Conservation (phyloP, 2,329 filamentous ascomycete species). For the Diatrype stigma region DNA sequence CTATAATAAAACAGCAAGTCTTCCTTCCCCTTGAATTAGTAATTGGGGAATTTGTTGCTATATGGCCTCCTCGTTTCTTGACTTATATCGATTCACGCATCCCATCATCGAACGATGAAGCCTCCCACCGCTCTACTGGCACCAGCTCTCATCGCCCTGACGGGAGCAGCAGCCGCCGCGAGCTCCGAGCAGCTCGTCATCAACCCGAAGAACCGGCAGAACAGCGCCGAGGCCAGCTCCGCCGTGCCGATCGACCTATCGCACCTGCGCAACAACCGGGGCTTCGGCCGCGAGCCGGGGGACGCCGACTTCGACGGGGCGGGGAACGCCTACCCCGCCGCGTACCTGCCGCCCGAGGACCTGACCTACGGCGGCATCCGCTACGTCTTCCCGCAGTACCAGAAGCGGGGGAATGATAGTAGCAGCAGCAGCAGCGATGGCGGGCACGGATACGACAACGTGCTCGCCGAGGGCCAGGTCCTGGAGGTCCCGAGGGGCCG, state of each 20-base stretch:
- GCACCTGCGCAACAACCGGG: slow-evolving; percentile 11
- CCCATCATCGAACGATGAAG: no score
- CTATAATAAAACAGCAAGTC: no score
- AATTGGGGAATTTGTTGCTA: no score
- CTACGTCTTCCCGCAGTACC: slow-evolving; percentile 11
- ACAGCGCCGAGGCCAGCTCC: slow-evolving; percentile 2
- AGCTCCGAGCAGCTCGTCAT: slow-evolving; percentile 3
- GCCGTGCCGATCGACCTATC: slow-evolving; percentile 7
- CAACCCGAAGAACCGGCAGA: slow-evolving; percentile 9
- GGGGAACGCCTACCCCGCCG: slow-evolving; percentile 12
- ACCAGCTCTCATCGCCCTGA: no score
- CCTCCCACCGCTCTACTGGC: no score
- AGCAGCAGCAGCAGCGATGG: neutral
- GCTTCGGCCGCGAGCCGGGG: slow-evolving; percentile 8
- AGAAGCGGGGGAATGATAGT: neutral
- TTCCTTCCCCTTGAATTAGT: no score
- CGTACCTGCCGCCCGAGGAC: slow-evolving; percentile 9
- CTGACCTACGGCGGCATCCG: slow-evolving; percentile 13
- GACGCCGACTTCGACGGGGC: slow-evolving; percentile 17
- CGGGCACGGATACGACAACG: slow-evolving; percentile 11
- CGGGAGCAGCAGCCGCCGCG: neutral
- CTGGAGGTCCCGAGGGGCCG: slow-evolving; percentile 8
- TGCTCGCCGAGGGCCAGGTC: slow-evolving; percentile 12
- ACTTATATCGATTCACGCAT: no score
- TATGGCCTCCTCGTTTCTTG: no score